Evolutionary conservation across 768 basidiomycete genomes (phyloP).

Genomic region (Leccinum fibrillosum): DNA sequence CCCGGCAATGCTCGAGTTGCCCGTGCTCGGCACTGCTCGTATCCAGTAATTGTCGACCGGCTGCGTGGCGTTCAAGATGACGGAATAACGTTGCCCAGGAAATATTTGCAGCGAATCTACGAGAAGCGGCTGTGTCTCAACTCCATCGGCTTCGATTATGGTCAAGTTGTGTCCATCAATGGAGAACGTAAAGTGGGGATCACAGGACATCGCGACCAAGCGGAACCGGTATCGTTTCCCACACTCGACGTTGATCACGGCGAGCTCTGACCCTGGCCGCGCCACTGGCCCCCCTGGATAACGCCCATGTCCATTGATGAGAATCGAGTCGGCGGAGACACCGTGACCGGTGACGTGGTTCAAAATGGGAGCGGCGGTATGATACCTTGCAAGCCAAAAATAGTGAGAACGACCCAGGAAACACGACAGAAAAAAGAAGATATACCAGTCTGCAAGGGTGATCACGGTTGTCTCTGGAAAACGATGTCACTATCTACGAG

Average conservation of each 20-base stretch:
- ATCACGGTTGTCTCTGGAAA: slow-evolving; percentile 23
- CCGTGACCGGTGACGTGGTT: background rate
- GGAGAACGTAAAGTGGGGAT: slow-evolving; percentile 41
- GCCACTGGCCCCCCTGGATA: slow-evolving; percentile 29
- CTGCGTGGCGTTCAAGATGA: slow-evolving; percentile 26
- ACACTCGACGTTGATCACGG: slow-evolving; percentile 37
- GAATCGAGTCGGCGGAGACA: slow-evolving; percentile 18
- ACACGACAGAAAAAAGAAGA: background rate
- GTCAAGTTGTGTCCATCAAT: slow-evolving; percentile 45
- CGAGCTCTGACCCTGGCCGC: slow-evolving; percentile 28
- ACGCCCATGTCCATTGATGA: slow-evolving; percentile 33
- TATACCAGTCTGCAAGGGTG: slow-evolving; percentile 8
- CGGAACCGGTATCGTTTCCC: slow-evolving; percentile 46
- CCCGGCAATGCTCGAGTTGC: background rate
- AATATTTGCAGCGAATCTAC: background rate
- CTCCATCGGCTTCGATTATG: slow-evolving; percentile 43
- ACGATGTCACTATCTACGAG: background rate
- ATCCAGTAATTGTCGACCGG: slow-evolving; percentile 54
- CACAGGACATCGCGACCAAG: slow-evolving; percentile 44
- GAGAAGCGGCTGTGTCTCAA: slow-evolving; percentile 8
- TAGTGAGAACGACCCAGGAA: background rate
- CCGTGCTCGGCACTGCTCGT: slow-evolving; percentile 26
- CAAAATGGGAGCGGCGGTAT: background rate
- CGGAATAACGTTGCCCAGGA: background rate
- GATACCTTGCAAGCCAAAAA: background rate